These are phyloP conservation scores for Ophiostoma triangulosporum DNA, from an alignment of 2,329 filamentous ascomycete genomes.

Conservation along the genomic window DNA sequence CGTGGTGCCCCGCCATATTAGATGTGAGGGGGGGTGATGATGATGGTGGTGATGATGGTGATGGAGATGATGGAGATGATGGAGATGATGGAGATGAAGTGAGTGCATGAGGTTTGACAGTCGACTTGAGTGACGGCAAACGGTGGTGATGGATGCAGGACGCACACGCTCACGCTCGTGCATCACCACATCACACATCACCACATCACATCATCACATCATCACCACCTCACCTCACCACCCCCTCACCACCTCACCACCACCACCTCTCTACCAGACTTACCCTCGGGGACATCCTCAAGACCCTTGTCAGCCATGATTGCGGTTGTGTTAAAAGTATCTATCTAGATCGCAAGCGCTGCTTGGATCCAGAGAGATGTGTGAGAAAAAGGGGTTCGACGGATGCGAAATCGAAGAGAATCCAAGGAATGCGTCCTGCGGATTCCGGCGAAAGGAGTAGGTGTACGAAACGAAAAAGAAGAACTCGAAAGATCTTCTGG, in stretches of 20 bases:
- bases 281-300: conserved; percentile 93
- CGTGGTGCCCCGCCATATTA: neutral
- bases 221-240: too few relatives aligned
- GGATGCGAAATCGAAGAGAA: conserved; percentile 14
- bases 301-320: conserved; percentile 99
- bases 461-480: neutral
- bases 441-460: conserved; percentile 13
- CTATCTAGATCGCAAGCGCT: conserved; percentile 63
- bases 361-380: conserved; percentile 56
- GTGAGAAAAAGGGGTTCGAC: conserved; percentile 15
- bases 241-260: too few relatives aligned
- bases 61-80: too few relatives aligned
- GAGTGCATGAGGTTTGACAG: too few relatives aligned
- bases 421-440: conserved; percentile 16
- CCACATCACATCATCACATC: too few relatives aligned
- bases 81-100: too few relatives aligned
- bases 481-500: neutral
- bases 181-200: too few relatives aligned
- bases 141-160: too few relatives aligned
- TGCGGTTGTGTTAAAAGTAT: conserved; percentile 47
- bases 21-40: too few relatives aligned
- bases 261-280: conserved; percentile 27
- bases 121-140: too few relatives aligned
- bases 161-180: too few relatives aligned
- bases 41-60: too few relatives aligned